Evolutionary conservation across 352 stramenopile genomes (phyloP).

Genomic region (Phytophthora megakarya): DNA sequence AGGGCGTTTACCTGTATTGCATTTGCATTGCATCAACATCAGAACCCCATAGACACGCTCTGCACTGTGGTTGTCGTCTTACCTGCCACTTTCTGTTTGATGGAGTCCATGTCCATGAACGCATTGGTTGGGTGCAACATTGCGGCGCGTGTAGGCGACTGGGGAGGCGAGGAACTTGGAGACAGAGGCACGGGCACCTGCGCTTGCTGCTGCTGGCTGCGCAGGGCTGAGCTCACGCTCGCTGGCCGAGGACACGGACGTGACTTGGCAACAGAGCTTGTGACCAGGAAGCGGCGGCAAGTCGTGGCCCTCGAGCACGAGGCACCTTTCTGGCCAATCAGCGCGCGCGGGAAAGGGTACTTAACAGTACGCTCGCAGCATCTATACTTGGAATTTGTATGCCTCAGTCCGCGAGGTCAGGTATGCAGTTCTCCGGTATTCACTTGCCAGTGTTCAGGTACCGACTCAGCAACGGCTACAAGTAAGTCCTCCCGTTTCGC

Average conservation of each 20-base stretch:
- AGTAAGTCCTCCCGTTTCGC: too few species aligned
- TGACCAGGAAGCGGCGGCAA: slow-evolving; percentile 14
- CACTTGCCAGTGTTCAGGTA: background rate
- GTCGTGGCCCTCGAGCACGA: slow-evolving; percentile 7
- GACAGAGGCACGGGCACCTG: slow-evolving; percentile 11
- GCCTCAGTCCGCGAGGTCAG: slow-evolving; percentile 25
- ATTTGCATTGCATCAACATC: slow-evolving; percentile 17
- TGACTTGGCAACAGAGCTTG: slow-evolving; percentile 18
- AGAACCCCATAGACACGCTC: slow-evolving; percentile 30
- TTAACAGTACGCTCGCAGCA: slow-evolving; percentile 23
- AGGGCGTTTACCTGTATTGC: slow-evolving; percentile 54
- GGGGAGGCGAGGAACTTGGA: slow-evolving; percentile 1
- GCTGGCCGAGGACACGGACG: slow-evolving; percentile 24
- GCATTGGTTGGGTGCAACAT: slow-evolving; percentile 66
- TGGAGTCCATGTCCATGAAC: slow-evolving; percentile 61
- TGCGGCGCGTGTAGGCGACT: background rate
- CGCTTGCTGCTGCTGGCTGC: slow-evolving; percentile 20
- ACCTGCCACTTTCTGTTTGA: slow-evolving; percentile 63
- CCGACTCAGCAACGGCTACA: background rate
- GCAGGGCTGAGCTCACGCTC: slow-evolving; percentile 40
- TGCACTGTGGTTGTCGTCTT: background rate
- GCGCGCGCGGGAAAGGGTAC: background rate
- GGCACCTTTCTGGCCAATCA: slow-evolving; percentile 29
- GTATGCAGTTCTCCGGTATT: slow-evolving; percentile 10
- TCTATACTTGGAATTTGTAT: slow-evolving; percentile 25